These are phyloP conservation scores for Chrysosporium queenslandicum DNA, from an alignment of 2,329 filamentous ascomycete species.

Conservation along the genomic window DNA sequence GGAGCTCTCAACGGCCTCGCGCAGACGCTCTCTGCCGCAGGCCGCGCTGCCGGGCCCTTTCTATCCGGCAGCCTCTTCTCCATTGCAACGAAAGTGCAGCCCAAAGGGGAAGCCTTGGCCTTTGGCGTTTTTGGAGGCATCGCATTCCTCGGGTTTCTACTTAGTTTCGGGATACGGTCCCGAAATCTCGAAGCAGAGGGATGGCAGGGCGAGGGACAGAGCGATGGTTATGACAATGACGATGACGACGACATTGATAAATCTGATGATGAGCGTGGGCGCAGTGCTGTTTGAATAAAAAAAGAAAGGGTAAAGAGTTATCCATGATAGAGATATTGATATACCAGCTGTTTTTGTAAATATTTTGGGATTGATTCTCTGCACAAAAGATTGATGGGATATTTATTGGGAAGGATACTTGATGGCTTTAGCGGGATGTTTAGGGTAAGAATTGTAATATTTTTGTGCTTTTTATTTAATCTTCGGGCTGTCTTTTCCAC, in stretches of 20 bases:
- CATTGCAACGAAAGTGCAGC: slow-evolving; percentile 58
- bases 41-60: slow-evolving; percentile 79
- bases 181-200: slow-evolving; percentile 49
- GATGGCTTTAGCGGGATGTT: background rate
- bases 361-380: background rate
- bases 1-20: slow-evolving; percentile 89
- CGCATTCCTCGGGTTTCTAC: slow-evolving; percentile 65
- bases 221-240: slow-evolving; percentile 33
- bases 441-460: background rate
- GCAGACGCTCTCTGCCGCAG: slow-evolving; percentile 84
- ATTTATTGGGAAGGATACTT: background rate
- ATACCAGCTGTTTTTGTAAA: background rate
- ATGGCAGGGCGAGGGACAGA: slow-evolving; percentile 35
- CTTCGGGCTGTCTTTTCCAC: background rate
- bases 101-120: slow-evolving; percentile 72
- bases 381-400: background rate
- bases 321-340: background rate
- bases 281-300: slow-evolving; percentile 27
- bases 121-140: slow-evolving; percentile 84
- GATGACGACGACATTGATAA: slow-evolving; percentile 27
- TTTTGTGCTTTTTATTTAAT: background rate
- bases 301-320: background rate
- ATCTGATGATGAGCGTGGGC: slow-evolving; percentile 11
- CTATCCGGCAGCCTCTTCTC: slow-evolving; percentile 80
- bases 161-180: slow-evolving; percentile 68